Percentiles rank a stretch among this genome's conserved stretches.
These are phyloP conservation scores for Tardiomyces depauwii DNA, from an alignment of 1,139 yeast species.

Conservation along the genomic window DNA sequence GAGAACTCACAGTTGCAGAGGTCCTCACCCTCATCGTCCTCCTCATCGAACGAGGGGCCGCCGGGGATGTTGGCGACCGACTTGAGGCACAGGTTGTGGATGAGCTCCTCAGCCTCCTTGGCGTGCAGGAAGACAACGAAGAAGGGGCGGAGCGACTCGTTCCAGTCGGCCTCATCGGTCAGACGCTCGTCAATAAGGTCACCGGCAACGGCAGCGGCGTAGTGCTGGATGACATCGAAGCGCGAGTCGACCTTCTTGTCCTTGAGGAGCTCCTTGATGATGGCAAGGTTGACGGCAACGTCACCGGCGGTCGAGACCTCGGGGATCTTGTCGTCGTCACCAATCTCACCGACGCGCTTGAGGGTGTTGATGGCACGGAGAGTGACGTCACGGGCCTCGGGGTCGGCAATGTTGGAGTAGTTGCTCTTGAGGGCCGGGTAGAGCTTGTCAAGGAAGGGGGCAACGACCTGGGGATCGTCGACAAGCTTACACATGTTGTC, in stretches of 20 bases:
- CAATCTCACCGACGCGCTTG: slow-evolving; percentile 97
- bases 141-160: slow-evolving; percentile 79
- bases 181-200: slow-evolving; percentile 97
- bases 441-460: slow-evolving; percentile 93
- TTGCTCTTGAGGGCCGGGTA: slow-evolving; percentile 94
- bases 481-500: slow-evolving; percentile 99
- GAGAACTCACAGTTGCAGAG: slow-evolving; percentile 99
- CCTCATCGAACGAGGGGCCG: slow-evolving; percentile 91
- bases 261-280: slow-evolving; percentile 62
- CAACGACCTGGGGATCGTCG: slow-evolving; percentile 99
- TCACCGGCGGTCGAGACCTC: slow-evolving; percentile 99
- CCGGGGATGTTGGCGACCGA: slow-evolving; percentile 89
- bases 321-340: slow-evolving; percentile 80
- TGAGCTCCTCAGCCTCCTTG: slow-evolving; percentile 99
- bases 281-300: slow-evolving; percentile 71
- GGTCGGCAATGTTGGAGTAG: slow-evolving; percentile 96
- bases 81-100: slow-evolving; percentile 87
- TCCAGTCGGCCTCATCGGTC: slow-evolving; percentile 89
- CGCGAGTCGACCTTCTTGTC: slow-evolving; percentile 61
- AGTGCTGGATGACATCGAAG: slow-evolving; percentile 63
- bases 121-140: slow-evolving; percentile 93
- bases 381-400: slow-evolving; percentile 99
- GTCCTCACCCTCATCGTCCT: slow-evolving; percentile 99
- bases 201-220: slow-evolving; percentile 96
- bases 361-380: slow-evolving; percentile 93